Evolutionary conservation across 1,284 basidiomycete species (phyloP).

Genomic region (Neonothopanus nambi): DNA sequence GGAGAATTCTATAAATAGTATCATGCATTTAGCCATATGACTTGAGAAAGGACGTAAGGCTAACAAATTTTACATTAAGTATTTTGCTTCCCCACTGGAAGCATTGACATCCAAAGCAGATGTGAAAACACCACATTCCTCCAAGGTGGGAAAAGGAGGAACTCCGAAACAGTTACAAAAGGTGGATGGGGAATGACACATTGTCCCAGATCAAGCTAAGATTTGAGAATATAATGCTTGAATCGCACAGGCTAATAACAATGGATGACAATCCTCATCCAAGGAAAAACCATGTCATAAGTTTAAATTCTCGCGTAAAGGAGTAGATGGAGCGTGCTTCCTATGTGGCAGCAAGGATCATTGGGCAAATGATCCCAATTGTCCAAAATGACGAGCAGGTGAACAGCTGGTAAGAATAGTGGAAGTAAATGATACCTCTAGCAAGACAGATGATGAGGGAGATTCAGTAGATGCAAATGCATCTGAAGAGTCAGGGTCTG

Average conservation of each 20-base stretch:
- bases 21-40: conserved; percentile 9
- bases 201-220: not conserved
- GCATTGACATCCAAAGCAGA: not conserved
- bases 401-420: too few species aligned
- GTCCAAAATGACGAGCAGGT: too few species aligned
- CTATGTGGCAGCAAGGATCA: too few species aligned
- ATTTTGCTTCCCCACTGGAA: not conserved
- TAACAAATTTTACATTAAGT: conserved; percentile 1
- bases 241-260: not conserved
- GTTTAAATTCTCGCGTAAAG: not conserved
- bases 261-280: not conserved
- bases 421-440: too few species aligned
- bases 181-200: not conserved
- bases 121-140: not conserved
- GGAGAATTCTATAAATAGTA: not conserved
- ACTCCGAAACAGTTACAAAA: not conserved
- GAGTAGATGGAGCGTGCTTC: not conserved
- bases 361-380: too few species aligned
- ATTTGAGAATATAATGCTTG: not conserved
- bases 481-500: too few species aligned
- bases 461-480: too few species aligned
- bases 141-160: not conserved
- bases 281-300: not conserved
- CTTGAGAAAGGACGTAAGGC: conserved; percentile 6
- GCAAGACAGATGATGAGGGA: too few species aligned